Percentiles rank a stretch among this genome's conserved stretches.
Evolutionary conservation across 495 filamentous ascomycete genomes (phyloP).

Genomic region (Penicillium antarcticum): DNA sequence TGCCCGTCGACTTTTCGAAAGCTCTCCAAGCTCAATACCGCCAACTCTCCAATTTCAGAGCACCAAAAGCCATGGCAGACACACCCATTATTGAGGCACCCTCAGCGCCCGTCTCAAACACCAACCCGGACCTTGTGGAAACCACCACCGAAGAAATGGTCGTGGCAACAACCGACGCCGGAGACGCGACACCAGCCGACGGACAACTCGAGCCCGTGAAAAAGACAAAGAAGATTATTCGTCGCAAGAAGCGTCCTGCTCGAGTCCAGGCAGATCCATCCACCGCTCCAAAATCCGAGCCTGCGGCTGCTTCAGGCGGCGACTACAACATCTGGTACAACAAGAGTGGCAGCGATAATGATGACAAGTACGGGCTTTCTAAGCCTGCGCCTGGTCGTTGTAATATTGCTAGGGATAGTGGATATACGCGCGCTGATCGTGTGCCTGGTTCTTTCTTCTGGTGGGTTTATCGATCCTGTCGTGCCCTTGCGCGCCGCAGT

Average conservation of each 20-base stretch:
- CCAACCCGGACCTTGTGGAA: background rate
- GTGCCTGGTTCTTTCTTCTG: slow-evolving; percentile 83
- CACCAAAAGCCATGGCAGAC: slow-evolving; percentile 30
- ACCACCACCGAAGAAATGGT: slow-evolving; percentile 17
- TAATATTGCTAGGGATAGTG: slow-evolving; percentile 75
- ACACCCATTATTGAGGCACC: slow-evolving; percentile 18
- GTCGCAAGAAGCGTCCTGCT: slow-evolving; percentile 51
- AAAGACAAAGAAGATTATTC: slow-evolving; percentile 53
- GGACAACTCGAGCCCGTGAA: slow-evolving; percentile 26
- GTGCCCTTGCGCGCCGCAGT: background rate
- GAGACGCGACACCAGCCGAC: slow-evolving; percentile 16
- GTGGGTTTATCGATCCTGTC: background rate
- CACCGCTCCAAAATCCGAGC: slow-evolving; percentile 67
- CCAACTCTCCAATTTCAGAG: background rate
- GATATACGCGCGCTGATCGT: slow-evolving; percentile 86
- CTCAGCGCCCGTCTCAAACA: slow-evolving; percentile 6
- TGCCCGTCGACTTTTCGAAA: slow-evolving; percentile 4
- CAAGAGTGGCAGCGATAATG: slow-evolving; percentile 65
- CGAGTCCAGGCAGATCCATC: slow-evolving; percentile 78
- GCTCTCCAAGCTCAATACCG: slow-evolving; percentile 7
- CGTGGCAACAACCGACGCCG: slow-evolving; percentile 17
- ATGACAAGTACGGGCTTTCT: slow-evolving; percentile 83
- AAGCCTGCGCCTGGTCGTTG: slow-evolving; percentile 72
- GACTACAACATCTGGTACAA: slow-evolving; percentile 88
- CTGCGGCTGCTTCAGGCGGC: slow-evolving; percentile 84